Percentiles rank a stretch among this genome's conserved stretches.
These are phyloP conservation scores for Saturnispora ahearnii DNA, from an alignment of 805 yeast genomes.

Conservation along the genomic window DNA sequence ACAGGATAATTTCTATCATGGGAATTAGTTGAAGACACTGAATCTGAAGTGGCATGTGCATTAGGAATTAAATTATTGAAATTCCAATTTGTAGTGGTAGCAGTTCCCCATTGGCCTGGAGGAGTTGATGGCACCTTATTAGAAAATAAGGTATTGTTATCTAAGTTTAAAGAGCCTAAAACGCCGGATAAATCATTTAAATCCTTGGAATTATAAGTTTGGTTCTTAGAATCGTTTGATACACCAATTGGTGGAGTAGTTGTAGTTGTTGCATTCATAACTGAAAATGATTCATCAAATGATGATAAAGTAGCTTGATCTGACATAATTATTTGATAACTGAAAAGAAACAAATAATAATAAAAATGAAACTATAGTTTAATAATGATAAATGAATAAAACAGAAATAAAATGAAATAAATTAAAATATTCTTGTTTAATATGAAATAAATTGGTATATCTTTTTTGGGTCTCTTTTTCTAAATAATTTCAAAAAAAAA, in stretches of 20 bases:
- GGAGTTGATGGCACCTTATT: constrained; percentile 23
- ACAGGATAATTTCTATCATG: constrained; percentile 4
- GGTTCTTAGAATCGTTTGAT: constrained; percentile 9
- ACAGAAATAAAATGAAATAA: not conserved
- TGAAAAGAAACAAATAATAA: not conserved
- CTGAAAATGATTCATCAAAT: constrained; percentile 22
- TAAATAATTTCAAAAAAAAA: not conserved
- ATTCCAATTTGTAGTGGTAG: constrained; percentile 12
- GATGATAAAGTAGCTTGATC: constrained; percentile 30
- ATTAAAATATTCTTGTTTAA: not conserved
- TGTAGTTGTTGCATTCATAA: constrained; percentile 18
- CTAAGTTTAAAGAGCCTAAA: constrained; percentile 37
- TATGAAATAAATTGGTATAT: not conserved
- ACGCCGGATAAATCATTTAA: constrained; percentile 40
- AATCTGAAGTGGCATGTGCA: constrained; percentile 10
- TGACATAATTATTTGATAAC: constrained; percentile 17
- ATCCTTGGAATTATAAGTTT: constrained; percentile 15
- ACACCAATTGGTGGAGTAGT: constrained; percentile 28
- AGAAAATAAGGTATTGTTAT: constrained; percentile 18
- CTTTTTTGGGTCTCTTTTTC: not conserved
- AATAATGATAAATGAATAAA: not conserved
- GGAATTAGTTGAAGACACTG: constrained; percentile 9
- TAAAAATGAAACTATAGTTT: not conserved
- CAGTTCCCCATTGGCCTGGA: constrained; percentile 17
- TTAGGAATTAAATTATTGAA: constrained; percentile 13